These are phyloP conservation scores for Arabidopsis suecica DNA, from an alignment of 345 rosid species.

Conservation along the genomic window DNA sequence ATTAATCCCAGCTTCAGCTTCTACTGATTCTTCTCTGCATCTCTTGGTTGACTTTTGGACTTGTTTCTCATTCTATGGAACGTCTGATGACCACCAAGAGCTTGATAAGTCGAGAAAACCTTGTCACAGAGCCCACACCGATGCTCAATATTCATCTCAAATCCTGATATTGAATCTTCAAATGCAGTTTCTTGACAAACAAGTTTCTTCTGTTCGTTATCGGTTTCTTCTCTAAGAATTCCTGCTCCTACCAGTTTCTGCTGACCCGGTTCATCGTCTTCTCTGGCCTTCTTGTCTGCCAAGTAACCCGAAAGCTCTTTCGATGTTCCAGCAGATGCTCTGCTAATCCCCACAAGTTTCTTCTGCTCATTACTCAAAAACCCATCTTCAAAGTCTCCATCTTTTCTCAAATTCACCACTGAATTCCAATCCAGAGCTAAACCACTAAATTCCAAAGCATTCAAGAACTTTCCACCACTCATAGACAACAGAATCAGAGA, in stretches of 20 bases:
- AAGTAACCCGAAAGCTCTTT: neutral
- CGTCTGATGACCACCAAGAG: slow-evolving; percentile 1
- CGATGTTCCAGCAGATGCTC: neutral
- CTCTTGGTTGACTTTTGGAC: neutral
- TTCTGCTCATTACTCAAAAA: neutral
- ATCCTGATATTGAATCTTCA: neutral
- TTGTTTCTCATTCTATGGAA: neutral
- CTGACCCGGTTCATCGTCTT: neutral
- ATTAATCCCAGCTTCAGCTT: neutral
- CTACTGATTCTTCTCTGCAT: neutral
- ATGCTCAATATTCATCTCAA: neutral
- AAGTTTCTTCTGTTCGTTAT: neutral
- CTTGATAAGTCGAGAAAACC: neutral
- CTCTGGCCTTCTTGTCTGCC: neutral
- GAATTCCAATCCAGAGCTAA: neutral
- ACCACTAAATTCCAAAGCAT: neutral
- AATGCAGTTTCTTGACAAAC: neutral
- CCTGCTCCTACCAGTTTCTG: neutral
- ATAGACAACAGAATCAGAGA: neutral
- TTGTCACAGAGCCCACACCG: neutral
- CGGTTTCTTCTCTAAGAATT: neutral
- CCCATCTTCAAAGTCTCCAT: neutral
- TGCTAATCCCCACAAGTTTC: neutral
- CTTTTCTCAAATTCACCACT: no score
- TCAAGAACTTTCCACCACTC: neutral